Evolutionary conservation across 73 alveolate species (phyloP).

Genomic region (Blepharisma stoltei): DNA sequence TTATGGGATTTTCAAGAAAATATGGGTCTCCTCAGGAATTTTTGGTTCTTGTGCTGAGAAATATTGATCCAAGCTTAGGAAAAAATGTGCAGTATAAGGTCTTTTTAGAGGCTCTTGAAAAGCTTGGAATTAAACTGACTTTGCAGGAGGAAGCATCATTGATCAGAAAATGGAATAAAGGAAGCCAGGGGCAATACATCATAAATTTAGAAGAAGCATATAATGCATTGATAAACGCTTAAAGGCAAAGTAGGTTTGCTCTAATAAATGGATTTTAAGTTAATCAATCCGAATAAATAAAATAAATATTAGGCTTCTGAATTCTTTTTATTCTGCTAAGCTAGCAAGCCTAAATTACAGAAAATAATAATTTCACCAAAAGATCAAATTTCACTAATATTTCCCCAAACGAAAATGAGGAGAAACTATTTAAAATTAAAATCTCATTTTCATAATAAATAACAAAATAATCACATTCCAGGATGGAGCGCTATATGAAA

Average conservation of each 20-base stretch:
- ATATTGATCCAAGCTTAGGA: conserved; percentile 15
- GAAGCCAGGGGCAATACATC: neutral
- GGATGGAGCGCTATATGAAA: too few relatives aligned
- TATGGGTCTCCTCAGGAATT: conserved; percentile 38
- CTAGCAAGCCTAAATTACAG: too few relatives aligned
- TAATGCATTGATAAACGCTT: conserved; percentile 1
- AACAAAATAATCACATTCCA: too few relatives aligned
- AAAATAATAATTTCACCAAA: too few relatives aligned
- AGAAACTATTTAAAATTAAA: too few relatives aligned
- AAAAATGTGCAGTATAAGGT: neutral
- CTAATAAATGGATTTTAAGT: neutral
- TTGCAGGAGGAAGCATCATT: neutral
- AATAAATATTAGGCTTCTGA: neutral
- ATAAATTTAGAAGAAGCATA: neutral
- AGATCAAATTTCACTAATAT: too few relatives aligned
- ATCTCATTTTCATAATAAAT: too few relatives aligned
- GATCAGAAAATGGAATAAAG: conserved; percentile 16
- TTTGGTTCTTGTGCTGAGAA: neutral
- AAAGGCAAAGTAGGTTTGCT: neutral
- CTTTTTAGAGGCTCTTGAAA: neutral
- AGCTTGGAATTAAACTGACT: neutral
- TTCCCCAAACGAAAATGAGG: too few relatives aligned
- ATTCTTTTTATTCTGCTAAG: neutral
- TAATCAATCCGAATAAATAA: neutral
- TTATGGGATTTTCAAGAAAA: conserved; percentile 37